Base-by-base conservation (phyloP, 805 yeast genomes). In the Suhomyces sp. region DNA sequence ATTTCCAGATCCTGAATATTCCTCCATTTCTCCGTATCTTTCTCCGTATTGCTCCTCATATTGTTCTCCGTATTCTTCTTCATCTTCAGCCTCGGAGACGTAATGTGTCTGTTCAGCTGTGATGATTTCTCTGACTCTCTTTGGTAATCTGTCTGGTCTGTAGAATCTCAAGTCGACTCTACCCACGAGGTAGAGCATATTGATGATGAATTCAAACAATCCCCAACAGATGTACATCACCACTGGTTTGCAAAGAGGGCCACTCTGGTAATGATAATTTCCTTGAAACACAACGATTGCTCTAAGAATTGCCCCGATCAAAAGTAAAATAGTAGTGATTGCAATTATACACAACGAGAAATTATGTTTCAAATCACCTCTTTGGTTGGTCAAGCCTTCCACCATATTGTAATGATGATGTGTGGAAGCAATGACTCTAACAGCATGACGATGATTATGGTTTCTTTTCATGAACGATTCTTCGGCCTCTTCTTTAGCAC, bases 101-200 rank as follows among this genome's bases (percentile, higher is more conserved):
- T 19, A 22, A 10, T 20, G 32, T 4, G 68, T 54, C 41, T 65
- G 72, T 38, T 67, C 69, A 3, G 72, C 72, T 3, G 73, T 67
- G 25, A 66, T 55, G 36, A 67, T 67, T 12, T 56, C 47, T 43
- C 70, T 53, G 34, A 67, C 69, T 33, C 53, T 58, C 27, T 51
- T 49, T 10, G 68, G 72, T 39, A 76, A 61, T 29, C 56, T 60
- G 56, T 83, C 90, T 12, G 93, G 91, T 58, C 85, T 78, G 70
- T 84, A 84, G 62, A 84, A 84, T 56, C 93, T 71, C 50, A 84
- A 67, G 55, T 84, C 93, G 33, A 81, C 77, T 55, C 95, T 73
- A 12, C 80, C 78, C 22, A 79, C 50, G 36, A 84, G 54, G 53
- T 79, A 81, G 21, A 80, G 43, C 7, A 77, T 35, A 44, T 79